These are phyloP conservation scores for Aspergillus texensis DNA, from an alignment of 2,329 filamentous ascomycete species.

Conservation along the genomic window DNA sequence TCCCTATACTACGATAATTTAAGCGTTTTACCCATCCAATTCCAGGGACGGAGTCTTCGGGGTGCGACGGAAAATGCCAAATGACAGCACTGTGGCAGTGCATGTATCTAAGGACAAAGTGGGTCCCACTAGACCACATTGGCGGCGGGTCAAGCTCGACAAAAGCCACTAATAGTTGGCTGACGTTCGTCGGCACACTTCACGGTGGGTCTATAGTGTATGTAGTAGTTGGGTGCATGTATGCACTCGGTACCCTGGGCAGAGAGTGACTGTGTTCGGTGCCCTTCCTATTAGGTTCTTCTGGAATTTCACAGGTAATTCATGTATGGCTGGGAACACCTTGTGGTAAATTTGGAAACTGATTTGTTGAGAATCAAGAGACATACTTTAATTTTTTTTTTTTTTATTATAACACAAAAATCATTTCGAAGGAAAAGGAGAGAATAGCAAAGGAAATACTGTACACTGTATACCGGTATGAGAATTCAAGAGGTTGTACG, in stretches of 20 bases:
- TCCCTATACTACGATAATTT: not conserved
- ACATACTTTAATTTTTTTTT: not conserved
- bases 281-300: conserved; percentile 4
- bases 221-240: conserved; percentile 9
- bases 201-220: conserved; percentile 19
- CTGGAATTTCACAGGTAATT: conserved; percentile 10
- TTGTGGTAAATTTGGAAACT: not conserved
- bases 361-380: not conserved
- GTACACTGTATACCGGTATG: not conserved
- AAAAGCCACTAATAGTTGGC: conserved; percentile 20
- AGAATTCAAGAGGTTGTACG: not conserved
- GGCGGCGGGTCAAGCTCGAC: conserved; percentile 20
- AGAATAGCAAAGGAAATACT: not conserved
- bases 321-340: not conserved
- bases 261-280: not conserved
- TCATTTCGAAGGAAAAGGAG: not conserved
- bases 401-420: not conserved
- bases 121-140: conserved; percentile 23
- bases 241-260: conserved; percentile 15
- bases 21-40: conserved; percentile 5
- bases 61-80: conserved; percentile 19
- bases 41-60: conserved; percentile 14
- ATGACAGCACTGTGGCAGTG: conserved; percentile 31
- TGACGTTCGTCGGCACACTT: conserved; percentile 18
- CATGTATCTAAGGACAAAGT: conserved; percentile 27